Evolutionary conservation across 1,139 yeast genomes (phyloP), one percentile per base, ranked within the genome.

Genomic region (Kodamaea arcana): DNA sequence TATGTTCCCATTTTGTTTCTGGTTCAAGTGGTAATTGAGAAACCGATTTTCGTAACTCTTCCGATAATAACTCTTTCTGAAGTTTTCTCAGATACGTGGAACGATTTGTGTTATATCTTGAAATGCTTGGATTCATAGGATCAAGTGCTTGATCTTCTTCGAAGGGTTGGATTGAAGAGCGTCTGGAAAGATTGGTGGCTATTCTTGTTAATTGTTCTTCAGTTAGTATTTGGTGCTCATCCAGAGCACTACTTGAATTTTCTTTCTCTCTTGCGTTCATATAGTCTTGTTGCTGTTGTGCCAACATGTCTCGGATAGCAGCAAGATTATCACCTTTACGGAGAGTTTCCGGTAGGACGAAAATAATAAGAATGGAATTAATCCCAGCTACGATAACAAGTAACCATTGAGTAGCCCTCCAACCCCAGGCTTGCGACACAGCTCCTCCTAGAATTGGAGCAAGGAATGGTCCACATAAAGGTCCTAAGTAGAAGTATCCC

Each of bases 401-500:
- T 36, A 84, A 77, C 94, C 95, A 87, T 51, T 83, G 94, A 3
- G 95, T 84, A 2, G 92, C 86, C 52, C 95, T 68, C 95, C 95
- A 87, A 5, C 86, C 86, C 82, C 88, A 83, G 9, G 69, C 71
- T 33, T 73, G 65, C 4, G 85, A 75, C 17, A 87, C 72, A 2
- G 80, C 78, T 41, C 95, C 94, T 33, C 95, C 95, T 30, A 86
- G 57, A 21, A 86, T 80, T 0, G 96, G 96, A 9, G 94, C 80
- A 6, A 84, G 46, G 38, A 87, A 67, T 0, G 95, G 95, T 0
- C 94, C 95, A 52, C 81, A 70, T 29, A 87, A 67, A 0, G 94
- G 88, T 0, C 95, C 95, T 30, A 86, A 62, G 51, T 86, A 87
- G 48, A 78, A 87, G 45, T 78, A 67, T 0, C 95, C 94, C 80